phyloP scores from a whole-genome alignment of 257 asterid species.

The Nicotiana attenuata region DNA sequence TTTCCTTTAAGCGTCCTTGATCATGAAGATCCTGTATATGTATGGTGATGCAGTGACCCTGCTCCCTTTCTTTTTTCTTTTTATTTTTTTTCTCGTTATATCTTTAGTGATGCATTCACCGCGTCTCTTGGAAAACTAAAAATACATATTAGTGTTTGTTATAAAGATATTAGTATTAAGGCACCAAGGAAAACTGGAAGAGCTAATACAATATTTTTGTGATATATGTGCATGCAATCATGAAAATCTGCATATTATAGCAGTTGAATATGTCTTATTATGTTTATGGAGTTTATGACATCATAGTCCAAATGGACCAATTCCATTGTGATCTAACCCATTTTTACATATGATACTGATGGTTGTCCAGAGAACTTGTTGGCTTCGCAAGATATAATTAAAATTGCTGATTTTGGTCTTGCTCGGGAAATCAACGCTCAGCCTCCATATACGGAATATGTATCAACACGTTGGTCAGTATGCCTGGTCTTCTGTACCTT shows the following conservation, averaged over 20 bases:
- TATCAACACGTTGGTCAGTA: conserved; percentile 96
- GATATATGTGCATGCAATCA: neutral
- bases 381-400: conserved; percentile 71
- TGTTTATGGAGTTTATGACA: neutral
- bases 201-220: neutral
- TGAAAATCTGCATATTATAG: neutral
- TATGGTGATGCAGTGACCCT: neutral
- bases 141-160: neutral
- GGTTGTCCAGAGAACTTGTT: conserved; percentile 72
- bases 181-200: neutral
- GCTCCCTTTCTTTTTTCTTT: neutral
- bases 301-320: neutral
- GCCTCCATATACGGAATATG: conserved; percentile 95
- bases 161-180: neutral
- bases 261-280: neutral
- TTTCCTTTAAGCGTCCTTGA: neutral
- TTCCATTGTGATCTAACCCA: neutral
- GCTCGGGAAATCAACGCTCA: conserved; percentile 88
- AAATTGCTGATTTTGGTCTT: conserved; percentile 95
- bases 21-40: neutral
- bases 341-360: neutral
- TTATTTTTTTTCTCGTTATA: neutral
- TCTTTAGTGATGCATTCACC: too few relatives aligned
- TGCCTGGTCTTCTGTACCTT: neutral
- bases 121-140: neutral